A percentile compares a stretch with the other conserved stretches of the same genome.
Conservation (phyloP, 768 basidiomycete species). For the Rhodotorula kratochvilovae region DNA sequence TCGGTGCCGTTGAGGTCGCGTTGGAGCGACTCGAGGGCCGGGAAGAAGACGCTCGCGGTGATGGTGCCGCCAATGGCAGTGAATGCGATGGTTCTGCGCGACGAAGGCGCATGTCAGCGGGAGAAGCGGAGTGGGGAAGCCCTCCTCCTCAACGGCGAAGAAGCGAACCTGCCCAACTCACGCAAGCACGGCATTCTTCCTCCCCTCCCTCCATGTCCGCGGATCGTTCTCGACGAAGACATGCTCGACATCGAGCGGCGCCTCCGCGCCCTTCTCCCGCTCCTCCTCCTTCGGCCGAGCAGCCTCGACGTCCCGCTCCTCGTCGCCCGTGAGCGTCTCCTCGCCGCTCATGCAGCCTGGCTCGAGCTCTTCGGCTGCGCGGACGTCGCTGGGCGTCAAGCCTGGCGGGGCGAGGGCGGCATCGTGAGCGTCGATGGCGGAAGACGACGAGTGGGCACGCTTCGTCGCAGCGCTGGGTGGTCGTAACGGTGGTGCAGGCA, state of each 20-base stretch:
- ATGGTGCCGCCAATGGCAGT: constrained; percentile 31
- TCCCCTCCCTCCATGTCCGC: constrained; percentile 15
- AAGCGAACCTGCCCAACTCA: not conserved
- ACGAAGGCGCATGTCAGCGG: not conserved
- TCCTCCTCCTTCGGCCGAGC: not conserved
- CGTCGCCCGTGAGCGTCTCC: not conserved
- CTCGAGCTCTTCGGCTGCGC: not conserved
- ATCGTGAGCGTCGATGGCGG: not conserved
- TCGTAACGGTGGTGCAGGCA: too few species aligned
- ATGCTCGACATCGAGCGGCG: constrained; percentile 32
- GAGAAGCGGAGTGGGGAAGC: not conserved
- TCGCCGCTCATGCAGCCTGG: too few species aligned
- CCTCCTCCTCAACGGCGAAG: not conserved
- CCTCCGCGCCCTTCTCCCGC: not conserved
- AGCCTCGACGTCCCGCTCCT: not conserved
- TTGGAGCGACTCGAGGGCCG: constrained; percentile 35
- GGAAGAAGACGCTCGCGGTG: constrained; percentile 35
- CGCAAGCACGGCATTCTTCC: constrained; percentile 26
- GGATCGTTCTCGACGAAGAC: constrained; percentile 39
- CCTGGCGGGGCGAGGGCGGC: not conserved
- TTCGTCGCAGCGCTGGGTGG: too few species aligned
- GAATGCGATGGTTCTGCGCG: constrained; percentile 1
- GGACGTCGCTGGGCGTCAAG: not conserved
- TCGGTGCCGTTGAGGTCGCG: constrained; percentile 58
- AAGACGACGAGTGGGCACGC: not conserved